Evolutionary conservation across 2,329 filamentous ascomycete species (phyloP), one percentile per base, ranked within the genome.

Genomic region (Diplodia corticola): DNA sequence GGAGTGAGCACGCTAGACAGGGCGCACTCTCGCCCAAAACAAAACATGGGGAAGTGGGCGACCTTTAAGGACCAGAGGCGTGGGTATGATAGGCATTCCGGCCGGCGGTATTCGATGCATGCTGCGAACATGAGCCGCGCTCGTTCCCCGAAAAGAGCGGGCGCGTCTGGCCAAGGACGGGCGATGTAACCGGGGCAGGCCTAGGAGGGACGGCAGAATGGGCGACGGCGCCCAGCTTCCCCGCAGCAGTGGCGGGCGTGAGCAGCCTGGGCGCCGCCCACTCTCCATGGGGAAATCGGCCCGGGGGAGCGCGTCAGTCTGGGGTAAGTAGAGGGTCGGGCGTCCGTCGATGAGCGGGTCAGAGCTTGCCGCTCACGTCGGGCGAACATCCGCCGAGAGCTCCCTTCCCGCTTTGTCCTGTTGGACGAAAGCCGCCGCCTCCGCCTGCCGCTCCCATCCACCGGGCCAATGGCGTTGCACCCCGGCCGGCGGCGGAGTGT

Each of bases 201-300:
- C 33, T 60, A 48, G 40, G 10, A 10, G 33, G 33, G 9, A 10
- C 33, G 33, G 33, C 33, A 46, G 30, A 55, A 60, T 60, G 55
- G 55, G 9, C 4, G 26, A 26, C 13, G 13, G 53, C 48, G 53
- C 53, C 26, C 6, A 20, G 9, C 4, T 28, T 49, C 57, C 57
- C 57, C 57, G 57, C 57, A 60, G 40, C 20, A 44, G 55, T 60
- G 55, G 55, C 40, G 37, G 55, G 24, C 17, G 17, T 30, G 28
- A 35, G 28, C 28, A 26, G 20, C 17, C n/a, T n/a, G 51, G 17
- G n/a, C 28, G 37, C 33, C 5, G 5, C 20, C 33, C 35, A 2
- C 54, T 17, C 54, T 17, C 44, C 44, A 35, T 61, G 57, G 57
- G 44, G 57, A 61, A 61, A 61, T 61, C 57, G 57, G 57, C 26